Conservation (phyloP, 257 asterid species). For the Fraxinus anomala region DNA sequence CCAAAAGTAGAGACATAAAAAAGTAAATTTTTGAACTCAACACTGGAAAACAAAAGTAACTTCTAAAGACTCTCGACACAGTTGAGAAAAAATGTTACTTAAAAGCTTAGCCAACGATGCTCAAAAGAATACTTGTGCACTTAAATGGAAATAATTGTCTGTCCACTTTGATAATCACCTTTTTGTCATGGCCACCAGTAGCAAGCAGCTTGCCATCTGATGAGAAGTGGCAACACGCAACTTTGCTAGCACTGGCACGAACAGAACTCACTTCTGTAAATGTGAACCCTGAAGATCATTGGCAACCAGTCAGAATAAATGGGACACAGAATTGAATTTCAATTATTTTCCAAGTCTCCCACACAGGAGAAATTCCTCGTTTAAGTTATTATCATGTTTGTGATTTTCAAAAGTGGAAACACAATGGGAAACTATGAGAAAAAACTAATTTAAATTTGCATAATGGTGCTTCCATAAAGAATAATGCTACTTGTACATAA, state of each 20-base stretch:
- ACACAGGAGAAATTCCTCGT: not conserved
- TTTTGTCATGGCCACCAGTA: slow-evolving; percentile 97
- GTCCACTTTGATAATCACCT: slow-evolving; percentile 42
- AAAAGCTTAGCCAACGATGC: not conserved
- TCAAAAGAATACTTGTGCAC: not conserved
- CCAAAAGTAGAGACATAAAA: not conserved
- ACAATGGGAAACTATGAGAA: not conserved
- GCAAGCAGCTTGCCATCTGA: slow-evolving; percentile 96
- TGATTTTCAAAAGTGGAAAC: not conserved
- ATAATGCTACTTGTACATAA: too few species aligned
- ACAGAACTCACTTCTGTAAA: slow-evolving; percentile 71
- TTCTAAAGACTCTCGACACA: not conserved
- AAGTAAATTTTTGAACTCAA: not conserved
- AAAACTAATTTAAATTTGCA: slow-evolving; percentile 5
- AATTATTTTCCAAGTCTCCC: not conserved
- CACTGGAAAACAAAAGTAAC: not conserved
- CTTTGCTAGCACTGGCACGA: slow-evolving; percentile 81
- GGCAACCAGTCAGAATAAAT: slow-evolving; percentile 22
- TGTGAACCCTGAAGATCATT: slow-evolving; percentile 62
- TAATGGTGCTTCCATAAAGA: not conserved
- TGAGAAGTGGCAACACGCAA: slow-evolving; percentile 91
- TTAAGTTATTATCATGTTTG: not conserved
- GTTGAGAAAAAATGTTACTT: not conserved
- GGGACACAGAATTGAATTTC: not conserved
- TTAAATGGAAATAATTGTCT: slow-evolving; percentile 11